Conservation (phyloP, 345 rosid genomes). For the Barbarea vulgaris region DNA sequence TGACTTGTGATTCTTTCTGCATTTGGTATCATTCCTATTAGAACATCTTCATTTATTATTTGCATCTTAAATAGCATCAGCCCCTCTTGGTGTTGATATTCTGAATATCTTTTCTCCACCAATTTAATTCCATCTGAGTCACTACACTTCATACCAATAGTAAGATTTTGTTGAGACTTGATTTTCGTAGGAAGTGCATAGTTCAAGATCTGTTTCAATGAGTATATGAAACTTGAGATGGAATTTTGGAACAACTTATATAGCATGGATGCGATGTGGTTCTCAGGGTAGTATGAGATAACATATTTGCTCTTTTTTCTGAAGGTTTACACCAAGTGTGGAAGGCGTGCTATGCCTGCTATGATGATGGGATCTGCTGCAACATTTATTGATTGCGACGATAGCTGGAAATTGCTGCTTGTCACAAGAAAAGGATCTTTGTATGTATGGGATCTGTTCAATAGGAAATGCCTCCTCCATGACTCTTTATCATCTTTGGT, state of each 20-base stretch:
- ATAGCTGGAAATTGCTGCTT: conserved; percentile 86
- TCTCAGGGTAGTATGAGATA: conserved; percentile 8
- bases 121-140: background rate
- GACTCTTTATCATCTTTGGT: conserved; percentile 82
- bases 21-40: conserved; percentile 17
- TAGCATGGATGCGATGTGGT: background rate
- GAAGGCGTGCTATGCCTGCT: conserved; percentile 93
- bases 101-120: conserved; percentile 5
- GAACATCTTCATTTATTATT: background rate
- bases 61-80: background rate
- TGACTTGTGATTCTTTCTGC: conserved; percentile 3
- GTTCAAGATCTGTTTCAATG: background rate
- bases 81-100: conserved; percentile 7
- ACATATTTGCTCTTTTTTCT: conserved; percentile 1
- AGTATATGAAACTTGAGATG: background rate
- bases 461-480: conserved; percentile 69
- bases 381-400: conserved; percentile 89
- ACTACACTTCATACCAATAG: background rate
- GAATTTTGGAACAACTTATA: background rate
- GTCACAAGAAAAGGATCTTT: conserved; percentile 88
- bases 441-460: conserved; percentile 86
- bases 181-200: conserved; percentile 7
- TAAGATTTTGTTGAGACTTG: conserved; percentile 14
- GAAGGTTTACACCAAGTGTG: conserved; percentile 91
- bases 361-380: conserved; percentile 98